Evolutionary conservation across 352 stramenopile species (phyloP).

Genomic region (Phytophthora pluvialis): DNA sequence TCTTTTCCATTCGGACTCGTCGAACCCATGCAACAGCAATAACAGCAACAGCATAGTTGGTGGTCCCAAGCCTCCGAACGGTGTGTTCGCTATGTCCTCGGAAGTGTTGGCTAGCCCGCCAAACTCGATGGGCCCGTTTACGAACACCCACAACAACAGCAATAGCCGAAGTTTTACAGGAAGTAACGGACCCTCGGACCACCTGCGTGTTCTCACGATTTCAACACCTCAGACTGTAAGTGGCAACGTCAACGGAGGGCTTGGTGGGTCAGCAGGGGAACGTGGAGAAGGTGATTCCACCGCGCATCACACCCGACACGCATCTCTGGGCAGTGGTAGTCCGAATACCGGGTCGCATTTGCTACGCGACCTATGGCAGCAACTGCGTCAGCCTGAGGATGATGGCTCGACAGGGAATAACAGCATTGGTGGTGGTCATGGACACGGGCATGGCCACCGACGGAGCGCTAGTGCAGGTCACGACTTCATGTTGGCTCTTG

Average conservation of each 20-base stretch:
- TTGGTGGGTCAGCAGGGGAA: constrained; percentile 28
- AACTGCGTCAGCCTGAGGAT: constrained; percentile 74
- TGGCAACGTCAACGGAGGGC: constrained; percentile 16
- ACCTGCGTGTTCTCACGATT: constrained; percentile 40
- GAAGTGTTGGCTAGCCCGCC: constrained; percentile 36
- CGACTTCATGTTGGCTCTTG: constrained; percentile 33
- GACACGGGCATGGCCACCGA: constrained; percentile 24
- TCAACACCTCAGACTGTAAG: constrained; percentile 30
- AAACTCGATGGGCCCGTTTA: constrained; percentile 27
- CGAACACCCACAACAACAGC: neutral
- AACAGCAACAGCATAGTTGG: constrained; percentile 17
- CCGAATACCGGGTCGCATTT: constrained; percentile 60
- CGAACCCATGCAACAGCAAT: constrained; percentile 18
- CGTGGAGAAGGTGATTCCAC: constrained; percentile 19
- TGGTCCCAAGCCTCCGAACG: constrained; percentile 10
- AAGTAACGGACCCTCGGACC: constrained; percentile 20
- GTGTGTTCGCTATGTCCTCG: constrained; percentile 8
- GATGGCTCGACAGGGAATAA: constrained; percentile 37
- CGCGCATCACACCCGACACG: constrained; percentile 36
- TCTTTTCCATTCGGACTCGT: constrained; percentile 52
- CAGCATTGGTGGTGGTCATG: constrained; percentile 25
- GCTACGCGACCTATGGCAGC: constrained; percentile 82
- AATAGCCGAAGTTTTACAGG: constrained; percentile 32
- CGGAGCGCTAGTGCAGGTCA: constrained; percentile 36
- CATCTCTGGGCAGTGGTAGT: constrained; percentile 41